phyloP scores from a whole-genome alignment of 805 yeast species.

The Tetrapisispora nanseiensis region DNA sequence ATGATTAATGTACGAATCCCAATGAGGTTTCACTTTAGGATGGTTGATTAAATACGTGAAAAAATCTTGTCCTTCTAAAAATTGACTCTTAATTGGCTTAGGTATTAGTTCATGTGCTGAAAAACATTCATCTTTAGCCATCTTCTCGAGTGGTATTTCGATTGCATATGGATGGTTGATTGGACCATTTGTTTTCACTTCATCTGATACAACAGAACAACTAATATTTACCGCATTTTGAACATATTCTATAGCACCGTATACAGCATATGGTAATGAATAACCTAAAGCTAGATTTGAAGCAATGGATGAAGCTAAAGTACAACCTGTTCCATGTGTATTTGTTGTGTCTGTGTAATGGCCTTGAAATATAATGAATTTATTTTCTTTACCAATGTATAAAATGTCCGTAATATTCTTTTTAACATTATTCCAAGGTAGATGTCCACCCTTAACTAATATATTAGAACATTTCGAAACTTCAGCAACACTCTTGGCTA shows the following conservation, averaged over 20 bases:
- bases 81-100: background rate
- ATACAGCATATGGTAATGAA: slow-evolving; percentile 40
- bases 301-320: slow-evolving; percentile 71
- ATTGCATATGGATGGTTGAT: slow-evolving; percentile 52
- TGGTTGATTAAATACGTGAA: slow-evolving; percentile 46
- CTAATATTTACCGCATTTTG: slow-evolving; percentile 51
- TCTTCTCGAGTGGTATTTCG: slow-evolving; percentile 26
- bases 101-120: slow-evolving; percentile 17
- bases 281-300: slow-evolving; percentile 57
- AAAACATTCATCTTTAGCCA: slow-evolving; percentile 29
- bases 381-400: slow-evolving; percentile 33
- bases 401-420: slow-evolving; percentile 45
- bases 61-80: slow-evolving; percentile 21
- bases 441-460: slow-evolving; percentile 75
- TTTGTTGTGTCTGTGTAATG: slow-evolving; percentile 37
- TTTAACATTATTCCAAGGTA: slow-evolving; percentile 33
- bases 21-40: slow-evolving; percentile 42
- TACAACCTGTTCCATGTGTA: slow-evolving; percentile 89
- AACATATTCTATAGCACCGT: slow-evolving; percentile 51
- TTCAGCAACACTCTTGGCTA: slow-evolving; percentile 34
- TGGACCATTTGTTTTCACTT: slow-evolving; percentile 59
- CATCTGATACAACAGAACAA: slow-evolving; percentile 19
- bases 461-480: slow-evolving; percentile 41
- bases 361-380: slow-evolving; percentile 39
- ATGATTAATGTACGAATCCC: slow-evolving; percentile 54